phyloP scores from a whole-genome alignment of 768 basidiomycete genomes.

The Leccinum sublutescens region DNA sequence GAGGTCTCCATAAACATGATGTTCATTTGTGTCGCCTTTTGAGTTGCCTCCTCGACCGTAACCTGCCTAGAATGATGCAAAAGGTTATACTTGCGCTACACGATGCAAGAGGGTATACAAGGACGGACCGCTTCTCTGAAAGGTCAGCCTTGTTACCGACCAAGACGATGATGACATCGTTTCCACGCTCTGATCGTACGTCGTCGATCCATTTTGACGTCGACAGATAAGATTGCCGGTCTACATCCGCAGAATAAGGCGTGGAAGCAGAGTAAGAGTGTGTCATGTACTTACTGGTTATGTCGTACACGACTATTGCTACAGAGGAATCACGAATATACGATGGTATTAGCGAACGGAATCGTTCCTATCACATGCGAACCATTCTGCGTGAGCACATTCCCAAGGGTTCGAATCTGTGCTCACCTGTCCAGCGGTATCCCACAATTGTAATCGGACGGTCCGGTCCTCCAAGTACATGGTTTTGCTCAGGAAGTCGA shows the following conservation, averaged over 20 bases:
- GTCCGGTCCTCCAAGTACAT: conserved; percentile 99
- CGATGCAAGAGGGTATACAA: background rate
- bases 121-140: conserved; percentile 90
- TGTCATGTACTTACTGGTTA: conserved; percentile 72
- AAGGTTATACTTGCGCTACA: conserved; percentile 4
- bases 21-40: conserved; percentile 83
- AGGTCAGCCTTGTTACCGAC: conserved; percentile 99
- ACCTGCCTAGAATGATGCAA: conserved; percentile 72
- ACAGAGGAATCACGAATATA: conserved; percentile 99
- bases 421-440: conserved; percentile 90
- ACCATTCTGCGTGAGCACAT: conserved; percentile 4
- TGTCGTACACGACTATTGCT: conserved; percentile 98
- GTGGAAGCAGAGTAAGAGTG: conserved; percentile 3
- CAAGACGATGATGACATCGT: conserved; percentile 96
- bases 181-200: conserved; percentile 94
- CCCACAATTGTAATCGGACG: conserved; percentile 96
- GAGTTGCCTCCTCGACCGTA: conserved; percentile 95
- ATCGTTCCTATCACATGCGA: conserved; percentile 70
- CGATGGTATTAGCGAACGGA: conserved; percentile 94
- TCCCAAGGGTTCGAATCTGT: background rate
- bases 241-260: conserved; percentile 39
- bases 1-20: conserved; percentile 99
- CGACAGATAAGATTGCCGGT: conserved; percentile 96
- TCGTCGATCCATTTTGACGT: conserved; percentile 99
- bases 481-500: conserved; percentile 99